Percentiles rank a stretch among this genome's conserved stretches.
Evolutionary conservation across 495 filamentous ascomycete species (phyloP).

Genomic region (Beverwykella pulmonaria): DNA sequence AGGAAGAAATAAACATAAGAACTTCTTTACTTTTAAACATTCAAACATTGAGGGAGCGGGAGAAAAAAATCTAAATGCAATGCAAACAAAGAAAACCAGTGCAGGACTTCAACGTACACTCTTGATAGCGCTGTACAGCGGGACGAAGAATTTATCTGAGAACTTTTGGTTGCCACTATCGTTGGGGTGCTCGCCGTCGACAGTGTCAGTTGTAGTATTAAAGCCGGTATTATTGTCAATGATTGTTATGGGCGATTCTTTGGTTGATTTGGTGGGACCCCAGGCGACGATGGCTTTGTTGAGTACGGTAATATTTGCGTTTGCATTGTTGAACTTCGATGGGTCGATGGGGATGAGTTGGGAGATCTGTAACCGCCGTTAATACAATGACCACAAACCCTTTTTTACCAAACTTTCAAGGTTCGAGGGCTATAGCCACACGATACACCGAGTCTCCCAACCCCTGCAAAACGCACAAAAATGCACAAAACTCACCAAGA

Average conservation of each 20-base stretch:
- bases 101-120: slow-evolving; percentile 2
- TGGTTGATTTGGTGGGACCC: slow-evolving; percentile 8
- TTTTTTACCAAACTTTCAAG: not conserved
- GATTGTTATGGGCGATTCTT: slow-evolving; percentile 12
- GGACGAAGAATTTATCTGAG: slow-evolving; percentile 14
- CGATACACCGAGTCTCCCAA: no score
- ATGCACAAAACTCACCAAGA: slow-evolving; percentile 15
- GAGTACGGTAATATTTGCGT: slow-evolving; percentile 17
- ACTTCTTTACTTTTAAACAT: not conserved
- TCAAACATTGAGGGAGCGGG: not conserved
- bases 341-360: slow-evolving; percentile 18
- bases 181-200: slow-evolving; percentile 35
- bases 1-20: not conserved
- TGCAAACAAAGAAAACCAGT: not conserved
- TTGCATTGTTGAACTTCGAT: not conserved
- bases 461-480: not conserved
- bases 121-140: slow-evolving; percentile 19
- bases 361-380: slow-evolving; percentile 20
- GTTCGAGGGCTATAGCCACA: not conserved
- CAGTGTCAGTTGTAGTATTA: slow-evolving; percentile 19
- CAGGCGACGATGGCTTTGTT: slow-evolving; percentile 27
- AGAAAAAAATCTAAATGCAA: not conserved
- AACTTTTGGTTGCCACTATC: slow-evolving; percentile 20
- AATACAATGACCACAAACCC: not conserved
- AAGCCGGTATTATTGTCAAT: slow-evolving; percentile 28